Conservation (phyloP, 2,329 filamentous ascomycete species). For the Xylaria sp. region DNA sequence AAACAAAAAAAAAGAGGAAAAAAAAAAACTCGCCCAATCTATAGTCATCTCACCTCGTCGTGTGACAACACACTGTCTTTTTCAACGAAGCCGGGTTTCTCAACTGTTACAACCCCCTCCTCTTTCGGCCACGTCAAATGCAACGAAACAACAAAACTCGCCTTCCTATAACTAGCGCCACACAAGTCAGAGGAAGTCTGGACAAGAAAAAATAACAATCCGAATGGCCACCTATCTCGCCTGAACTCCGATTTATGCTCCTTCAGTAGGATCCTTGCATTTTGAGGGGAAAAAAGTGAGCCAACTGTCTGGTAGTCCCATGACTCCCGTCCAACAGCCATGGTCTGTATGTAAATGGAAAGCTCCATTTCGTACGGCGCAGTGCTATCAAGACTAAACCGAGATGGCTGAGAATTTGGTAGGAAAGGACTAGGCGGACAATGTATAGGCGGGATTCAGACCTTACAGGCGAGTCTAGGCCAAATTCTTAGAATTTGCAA, state of each 20-base stretch:
- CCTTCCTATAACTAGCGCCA: constrained; percentile 31
- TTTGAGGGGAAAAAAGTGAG: background rate
- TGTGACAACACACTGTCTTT: background rate
- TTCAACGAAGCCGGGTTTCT: constrained; percentile 1
- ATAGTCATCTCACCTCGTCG: constrained; percentile 5
- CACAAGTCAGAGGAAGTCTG: constrained; percentile 17
- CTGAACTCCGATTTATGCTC: constrained; percentile 21
- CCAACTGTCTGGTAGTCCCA: background rate
- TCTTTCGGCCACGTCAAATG: constrained; percentile 1
- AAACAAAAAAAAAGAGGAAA: too few relatives aligned
- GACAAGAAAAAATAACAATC: constrained; percentile 11
- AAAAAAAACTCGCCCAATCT: background rate
- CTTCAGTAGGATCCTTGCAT: constrained; percentile 5
- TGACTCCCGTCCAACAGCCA: background rate
- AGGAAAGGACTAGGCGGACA: constrained; percentile 2
- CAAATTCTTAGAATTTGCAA: constrained; percentile 21
- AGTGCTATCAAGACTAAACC: background rate
- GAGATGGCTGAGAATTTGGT: constrained; percentile 7
- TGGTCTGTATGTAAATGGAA: constrained; percentile 4
- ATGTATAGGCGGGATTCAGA: constrained; percentile 9
- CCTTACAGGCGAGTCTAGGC: constrained; percentile 5
- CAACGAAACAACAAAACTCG: constrained; percentile 20
- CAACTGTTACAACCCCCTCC: constrained; percentile 1
- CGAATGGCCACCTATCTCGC: constrained; percentile 18
- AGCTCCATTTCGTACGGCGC: constrained; percentile 14